Base-by-base conservation (phyloP, 2,329 filamentous ascomycete species). In the Calonectria ilicicola region DNA sequence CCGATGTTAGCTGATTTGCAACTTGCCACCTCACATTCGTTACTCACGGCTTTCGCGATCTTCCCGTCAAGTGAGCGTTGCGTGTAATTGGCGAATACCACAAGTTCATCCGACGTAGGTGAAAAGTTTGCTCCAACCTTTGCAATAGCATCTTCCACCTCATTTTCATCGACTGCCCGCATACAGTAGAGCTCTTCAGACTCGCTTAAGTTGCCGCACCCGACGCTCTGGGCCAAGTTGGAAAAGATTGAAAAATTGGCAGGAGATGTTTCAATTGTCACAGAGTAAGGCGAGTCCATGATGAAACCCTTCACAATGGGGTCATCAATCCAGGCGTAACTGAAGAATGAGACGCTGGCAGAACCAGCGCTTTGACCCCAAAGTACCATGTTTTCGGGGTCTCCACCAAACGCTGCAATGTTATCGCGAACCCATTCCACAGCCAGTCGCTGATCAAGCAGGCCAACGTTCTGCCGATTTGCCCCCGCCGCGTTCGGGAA, bases 391-490 rank as follows among this genome's bases (percentile, higher is more conserved):
- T 85, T 83, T 1, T 76, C 71, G 8, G 83, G 82, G 60, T 87
- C 82, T 8, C 87, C 88, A 17, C 87, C 87, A 64, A 89, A 89
- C 46, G 68, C 65, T 2, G 56, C 74, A 29, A 89, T 88, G 72
- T 86, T 89, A 62, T 86, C 86, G 47, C 85, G 85, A 51, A 89
- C 80, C 88, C 87, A 89, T 38, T 81, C 79, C 12, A 89, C 78
- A 0, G 85, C 87, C 12, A 87, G 74, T 3, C 86, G 80, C 79
- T 89, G 87, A 74, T 89, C 88, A 26, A 83, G 82, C 17, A 89
- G 78, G 5, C 88, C 89, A n/a, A 87, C 80, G 72, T 91, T 91
- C n/a, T 40, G 53, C 3, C 53, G 53, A 40, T 40, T 38, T 19
- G 53, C 32, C 15, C 32, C 53, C 5, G 32, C 53, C 2, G 53